Conservation (phyloP, 192 early-diverging fungal genomes). For the Gaertneriomyces sp. region DNA sequence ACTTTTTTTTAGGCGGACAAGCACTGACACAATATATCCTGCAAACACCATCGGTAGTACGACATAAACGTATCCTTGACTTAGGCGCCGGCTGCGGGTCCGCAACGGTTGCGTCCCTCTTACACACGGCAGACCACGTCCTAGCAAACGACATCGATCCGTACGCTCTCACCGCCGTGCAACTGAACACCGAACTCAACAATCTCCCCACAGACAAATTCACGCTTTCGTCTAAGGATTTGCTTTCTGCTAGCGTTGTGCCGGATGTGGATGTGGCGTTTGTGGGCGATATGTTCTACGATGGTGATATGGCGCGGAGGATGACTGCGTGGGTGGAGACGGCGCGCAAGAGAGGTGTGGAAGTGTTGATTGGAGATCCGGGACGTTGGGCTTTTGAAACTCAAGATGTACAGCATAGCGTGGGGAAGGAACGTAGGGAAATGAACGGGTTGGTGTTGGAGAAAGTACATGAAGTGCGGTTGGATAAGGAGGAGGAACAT, state of each 20-base stretch:
- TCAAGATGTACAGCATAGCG: background rate
- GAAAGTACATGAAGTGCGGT: background rate
- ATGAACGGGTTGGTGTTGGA: background rate
- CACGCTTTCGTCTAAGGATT: background rate
- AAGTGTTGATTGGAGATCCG: conserved; percentile 3
- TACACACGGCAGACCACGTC: background rate
- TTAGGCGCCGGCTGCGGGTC: conserved; percentile 2
- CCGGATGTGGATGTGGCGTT: background rate
- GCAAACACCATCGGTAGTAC: background rate
- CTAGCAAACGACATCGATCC: conserved; percentile 9
- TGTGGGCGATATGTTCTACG: conserved; percentile 7
- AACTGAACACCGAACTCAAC: background rate
- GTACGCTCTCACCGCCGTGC: background rate
- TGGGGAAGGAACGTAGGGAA: background rate
- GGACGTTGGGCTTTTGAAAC: background rate
- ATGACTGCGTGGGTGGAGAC: background rate
- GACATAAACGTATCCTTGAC: background rate
- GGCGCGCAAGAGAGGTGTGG: conserved; percentile 5
- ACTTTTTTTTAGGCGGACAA: conserved; percentile 1
- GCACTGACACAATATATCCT: conserved; percentile 5
- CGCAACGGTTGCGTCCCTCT: background rate
- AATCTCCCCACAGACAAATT: background rate
- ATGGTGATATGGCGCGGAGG: background rate
- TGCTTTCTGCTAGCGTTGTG: background rate
- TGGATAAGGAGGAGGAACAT: conserved; percentile 1